Percentiles rank a stretch among this genome's conserved stretches.
phyloP scores from a whole-genome alignment of 2,329 filamentous ascomycete species.

The Scedosporium apiospermum region DNA sequence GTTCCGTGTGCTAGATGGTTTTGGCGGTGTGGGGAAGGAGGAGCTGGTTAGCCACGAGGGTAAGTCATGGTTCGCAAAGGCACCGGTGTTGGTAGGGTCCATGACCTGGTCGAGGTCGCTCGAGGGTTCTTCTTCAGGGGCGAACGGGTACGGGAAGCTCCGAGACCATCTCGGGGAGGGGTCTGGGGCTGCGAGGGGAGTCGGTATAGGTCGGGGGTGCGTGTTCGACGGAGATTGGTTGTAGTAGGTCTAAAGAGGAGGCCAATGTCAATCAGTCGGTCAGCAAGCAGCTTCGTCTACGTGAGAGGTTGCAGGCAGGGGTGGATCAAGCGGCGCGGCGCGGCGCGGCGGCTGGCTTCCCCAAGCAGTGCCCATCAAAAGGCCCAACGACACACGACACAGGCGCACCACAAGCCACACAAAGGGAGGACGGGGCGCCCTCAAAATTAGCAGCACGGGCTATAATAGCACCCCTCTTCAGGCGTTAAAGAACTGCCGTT shows the following conservation, averaged over 20 bases:
- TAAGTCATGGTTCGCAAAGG: slow-evolving; percentile 1
- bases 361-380: neutral
- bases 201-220: neutral
- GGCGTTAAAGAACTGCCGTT: neutral
- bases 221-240: neutral
- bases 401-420: neutral
- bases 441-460: neutral
- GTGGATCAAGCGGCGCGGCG: neutral
- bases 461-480: neutral
- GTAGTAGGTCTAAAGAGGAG: neutral
- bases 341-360: neutral
- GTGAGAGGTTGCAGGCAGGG: neutral
- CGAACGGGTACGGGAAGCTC: neutral
- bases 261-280: neutral
- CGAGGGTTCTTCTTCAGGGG: neutral
- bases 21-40: neutral
- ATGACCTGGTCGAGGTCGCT: neutral
- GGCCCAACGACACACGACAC: neutral
- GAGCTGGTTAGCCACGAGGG: neutral
- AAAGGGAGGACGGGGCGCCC: neutral
- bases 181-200: neutral
- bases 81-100: slow-evolving; percentile 3
- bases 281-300: neutral
- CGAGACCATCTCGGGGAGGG: neutral
- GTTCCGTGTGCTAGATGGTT: neutral